Evolutionary conservation across 805 yeast genomes (phyloP).

Genomic region (Alloascoidea africana): DNA sequence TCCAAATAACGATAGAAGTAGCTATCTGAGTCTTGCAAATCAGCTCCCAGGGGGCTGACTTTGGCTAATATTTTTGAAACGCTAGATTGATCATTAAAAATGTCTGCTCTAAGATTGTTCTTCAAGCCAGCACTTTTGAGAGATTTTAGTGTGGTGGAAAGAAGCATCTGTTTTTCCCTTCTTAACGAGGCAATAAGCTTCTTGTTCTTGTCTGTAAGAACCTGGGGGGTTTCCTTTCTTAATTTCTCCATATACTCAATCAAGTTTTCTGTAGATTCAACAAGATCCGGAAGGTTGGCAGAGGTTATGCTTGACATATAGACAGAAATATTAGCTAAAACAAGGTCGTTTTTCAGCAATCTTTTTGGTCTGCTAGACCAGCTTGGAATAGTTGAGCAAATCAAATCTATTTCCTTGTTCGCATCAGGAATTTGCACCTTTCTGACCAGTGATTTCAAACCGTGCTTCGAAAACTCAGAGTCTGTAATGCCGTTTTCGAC

Average conservation of each 20-base stretch:
- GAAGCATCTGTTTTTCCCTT: constrained; percentile 62
- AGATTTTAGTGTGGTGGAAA: constrained; percentile 67
- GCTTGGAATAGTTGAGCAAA: constrained; percentile 10
- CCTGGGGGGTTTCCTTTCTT: constrained; percentile 63
- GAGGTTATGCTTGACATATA: constrained; percentile 22
- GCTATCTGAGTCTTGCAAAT: constrained; percentile 27
- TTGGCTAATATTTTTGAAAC: constrained; percentile 47
- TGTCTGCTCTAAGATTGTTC: constrained; percentile 46
- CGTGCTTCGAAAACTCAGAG: background rate
- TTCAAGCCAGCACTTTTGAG: constrained; percentile 66
- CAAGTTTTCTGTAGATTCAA: constrained; percentile 38
- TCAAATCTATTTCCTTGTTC: too few species aligned
- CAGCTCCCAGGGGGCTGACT: constrained; percentile 27
- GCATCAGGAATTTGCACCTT: background rate
- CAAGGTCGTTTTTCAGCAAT: constrained; percentile 31
- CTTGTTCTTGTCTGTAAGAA: constrained; percentile 58
- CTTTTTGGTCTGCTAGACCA: constrained; percentile 47
- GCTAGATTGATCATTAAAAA: constrained; percentile 44
- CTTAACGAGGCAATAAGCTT: constrained; percentile 55
- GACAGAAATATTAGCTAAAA: constrained; percentile 39
- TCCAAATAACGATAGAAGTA: constrained; percentile 64
- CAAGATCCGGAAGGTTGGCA: constrained; percentile 31
- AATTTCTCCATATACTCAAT: constrained; percentile 44
- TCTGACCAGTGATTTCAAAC: background rate
- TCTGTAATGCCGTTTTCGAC: constrained; percentile 32